Evolutionary conservation across 2,329 filamentous ascomycete species (phyloP).

Genomic region (Exophiala spinifera): DNA sequence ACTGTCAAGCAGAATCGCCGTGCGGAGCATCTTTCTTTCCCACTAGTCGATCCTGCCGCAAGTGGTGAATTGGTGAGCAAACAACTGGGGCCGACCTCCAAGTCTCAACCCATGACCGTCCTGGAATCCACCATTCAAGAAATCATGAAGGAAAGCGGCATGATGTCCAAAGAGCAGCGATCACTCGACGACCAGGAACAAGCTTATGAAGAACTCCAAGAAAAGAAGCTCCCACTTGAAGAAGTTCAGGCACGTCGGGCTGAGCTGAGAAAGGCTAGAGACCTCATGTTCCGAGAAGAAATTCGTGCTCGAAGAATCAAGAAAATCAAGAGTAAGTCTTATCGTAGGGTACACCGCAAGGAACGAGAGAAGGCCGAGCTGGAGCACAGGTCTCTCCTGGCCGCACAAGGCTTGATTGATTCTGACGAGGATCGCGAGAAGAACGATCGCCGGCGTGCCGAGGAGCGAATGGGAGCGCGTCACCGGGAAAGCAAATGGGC

Average conservation of each 20-base stretch:
- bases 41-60: conserved; percentile 69
- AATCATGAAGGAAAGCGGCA: conserved; percentile 85
- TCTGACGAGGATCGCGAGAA: conserved; percentile 64
- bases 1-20: conserved; percentile 92
- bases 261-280: conserved; percentile 74
- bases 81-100: conserved; percentile 57
- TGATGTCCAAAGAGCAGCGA: conserved; percentile 59
- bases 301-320: conserved; percentile 88
- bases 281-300: conserved; percentile 84
- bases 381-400: conserved; percentile 38
- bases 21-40: conserved; percentile 87
- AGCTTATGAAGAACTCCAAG: conserved; percentile 66
- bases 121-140: conserved; percentile 81
- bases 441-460: conserved; percentile 71
- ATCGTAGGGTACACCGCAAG: conserved; percentile 85
- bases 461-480: conserved; percentile 79
- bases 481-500: conserved; percentile 92
- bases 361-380: conserved; percentile 19
- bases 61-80: conserved; percentile 60
- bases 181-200: conserved; percentile 63
- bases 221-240: conserved; percentile 68
- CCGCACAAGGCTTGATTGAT: conserved; percentile 57
- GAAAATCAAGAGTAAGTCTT: conserved; percentile 98
- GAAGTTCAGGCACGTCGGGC: conserved; percentile 70
- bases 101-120: conserved; percentile 67